phyloP scores from a whole-genome alignment of 169 alveolate species.

The Plasmodium knowlesi region DNA sequence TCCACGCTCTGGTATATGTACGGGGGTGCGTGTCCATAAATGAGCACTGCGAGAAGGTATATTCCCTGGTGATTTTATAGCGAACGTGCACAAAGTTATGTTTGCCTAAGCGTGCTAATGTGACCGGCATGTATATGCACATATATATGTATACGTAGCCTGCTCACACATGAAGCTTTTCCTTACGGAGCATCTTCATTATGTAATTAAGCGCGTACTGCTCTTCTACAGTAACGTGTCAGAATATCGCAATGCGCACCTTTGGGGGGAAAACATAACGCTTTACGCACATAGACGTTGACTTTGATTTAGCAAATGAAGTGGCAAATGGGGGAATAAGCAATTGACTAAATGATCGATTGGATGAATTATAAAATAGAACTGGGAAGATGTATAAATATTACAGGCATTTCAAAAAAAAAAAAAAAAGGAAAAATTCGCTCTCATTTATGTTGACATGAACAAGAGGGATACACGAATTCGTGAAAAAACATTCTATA shows the following conservation, averaged over 20 bases:
- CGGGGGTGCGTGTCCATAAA: not conserved
- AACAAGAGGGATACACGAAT: not conserved
- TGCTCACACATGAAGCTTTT: too few species aligned
- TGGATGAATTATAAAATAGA: not conserved
- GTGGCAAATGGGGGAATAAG: not conserved
- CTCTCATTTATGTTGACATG: not conserved
- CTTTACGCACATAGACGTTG: not conserved
- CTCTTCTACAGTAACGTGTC: not conserved
- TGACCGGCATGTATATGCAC: not conserved
- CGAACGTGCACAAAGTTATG: not conserved
- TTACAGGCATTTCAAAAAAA: not conserved
- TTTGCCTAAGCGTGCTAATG: not conserved
- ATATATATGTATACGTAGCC: not conserved
- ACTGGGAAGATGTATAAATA: not conserved
- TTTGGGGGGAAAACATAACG: not conserved
- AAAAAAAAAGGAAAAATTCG: not conserved
- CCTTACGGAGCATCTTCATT: too few species aligned
- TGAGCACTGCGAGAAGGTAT: not conserved
- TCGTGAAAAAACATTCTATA: not conserved
- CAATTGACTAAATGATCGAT: not conserved
- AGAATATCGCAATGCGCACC: not conserved
- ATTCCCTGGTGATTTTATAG: not conserved
- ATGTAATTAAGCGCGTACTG: too few species aligned
- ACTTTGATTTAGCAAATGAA: not conserved
- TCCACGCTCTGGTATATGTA: not conserved